phyloP scores from a whole-genome alignment of 176 grass and related monocot species.

The Carex cristatella region DNA sequence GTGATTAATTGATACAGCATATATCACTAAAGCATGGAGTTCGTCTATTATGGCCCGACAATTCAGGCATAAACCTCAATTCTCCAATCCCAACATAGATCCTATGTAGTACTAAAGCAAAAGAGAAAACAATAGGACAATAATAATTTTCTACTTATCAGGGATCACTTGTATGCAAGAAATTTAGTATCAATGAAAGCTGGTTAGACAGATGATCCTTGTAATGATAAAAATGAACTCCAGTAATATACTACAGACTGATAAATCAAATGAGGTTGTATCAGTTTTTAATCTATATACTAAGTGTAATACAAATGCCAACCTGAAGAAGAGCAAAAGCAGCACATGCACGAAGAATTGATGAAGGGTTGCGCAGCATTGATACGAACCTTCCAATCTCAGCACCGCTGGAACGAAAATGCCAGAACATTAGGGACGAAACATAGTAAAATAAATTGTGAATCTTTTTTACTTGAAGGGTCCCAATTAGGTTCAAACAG shows the following conservation, averaged over 20 bases:
- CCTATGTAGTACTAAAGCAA: background rate
- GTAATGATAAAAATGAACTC: background rate
- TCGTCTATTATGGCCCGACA: background rate
- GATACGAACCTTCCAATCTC: constrained; percentile 93
- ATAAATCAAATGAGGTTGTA: background rate
- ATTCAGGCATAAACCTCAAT: background rate
- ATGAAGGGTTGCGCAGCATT: constrained; percentile 84
- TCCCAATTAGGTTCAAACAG: background rate
- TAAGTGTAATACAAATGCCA: constrained; percentile 22
- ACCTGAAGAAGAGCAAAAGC: constrained; percentile 99
- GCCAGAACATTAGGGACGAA: background rate
- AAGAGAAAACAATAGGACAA: background rate
- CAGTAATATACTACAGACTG: background rate
- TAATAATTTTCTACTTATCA: background rate
- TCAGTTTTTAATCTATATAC: background rate
- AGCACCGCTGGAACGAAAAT: constrained; percentile 49
- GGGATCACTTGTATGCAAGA: background rate
- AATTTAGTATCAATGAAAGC: background rate
- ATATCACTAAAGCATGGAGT: background rate
- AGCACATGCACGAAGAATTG: constrained; percentile 88
- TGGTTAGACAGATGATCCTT: background rate
- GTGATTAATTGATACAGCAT: background rate
- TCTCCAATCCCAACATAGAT: background rate
- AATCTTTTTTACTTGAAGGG: background rate
- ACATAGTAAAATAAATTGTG: background rate